Evolutionary conservation across 192 early-diverging fungal genomes (phyloP).

Genomic region (Podila horticola): DNA sequence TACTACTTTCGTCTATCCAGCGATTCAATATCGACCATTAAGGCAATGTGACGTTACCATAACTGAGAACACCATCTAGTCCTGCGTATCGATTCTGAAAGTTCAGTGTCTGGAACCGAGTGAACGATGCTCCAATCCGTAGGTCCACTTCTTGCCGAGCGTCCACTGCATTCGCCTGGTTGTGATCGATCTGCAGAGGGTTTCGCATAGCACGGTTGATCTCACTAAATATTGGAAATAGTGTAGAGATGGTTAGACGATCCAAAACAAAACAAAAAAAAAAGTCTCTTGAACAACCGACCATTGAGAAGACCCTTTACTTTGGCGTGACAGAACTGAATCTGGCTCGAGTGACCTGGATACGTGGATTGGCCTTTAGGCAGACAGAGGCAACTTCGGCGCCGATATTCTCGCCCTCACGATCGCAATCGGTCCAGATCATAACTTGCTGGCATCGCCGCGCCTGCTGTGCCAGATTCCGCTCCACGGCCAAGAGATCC

Average conservation of each 20-base stretch:
- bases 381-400: slow-evolving; percentile 82
- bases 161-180: slow-evolving; percentile 81
- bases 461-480: slow-evolving; percentile 74
- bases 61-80: slow-evolving; percentile 75
- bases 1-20: no score
- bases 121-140: slow-evolving; percentile 91
- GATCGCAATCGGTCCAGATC: slow-evolving; percentile 99
- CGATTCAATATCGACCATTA: not conserved
- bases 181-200: slow-evolving; percentile 77
- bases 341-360: slow-evolving; percentile 82
- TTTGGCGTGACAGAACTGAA: slow-evolving; percentile 89
- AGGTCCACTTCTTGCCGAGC: slow-evolving; percentile 91
- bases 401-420: slow-evolving; percentile 96
- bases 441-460: slow-evolving; percentile 73
- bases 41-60: slow-evolving; percentile 61
- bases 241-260: no score
- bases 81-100: slow-evolving; percentile 67
- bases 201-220: slow-evolving; percentile 81
- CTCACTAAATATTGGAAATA: no score
- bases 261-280: slow-evolving; percentile 2
- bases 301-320: slow-evolving; percentile 46
- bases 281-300: not conserved
- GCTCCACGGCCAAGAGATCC: slow-evolving; percentile 62
- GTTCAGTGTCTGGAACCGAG: slow-evolving; percentile 87
- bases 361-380: slow-evolving; percentile 63